Conservation (phyloP, 441 rosid genomes). For the Oxalis stricta region DNA sequence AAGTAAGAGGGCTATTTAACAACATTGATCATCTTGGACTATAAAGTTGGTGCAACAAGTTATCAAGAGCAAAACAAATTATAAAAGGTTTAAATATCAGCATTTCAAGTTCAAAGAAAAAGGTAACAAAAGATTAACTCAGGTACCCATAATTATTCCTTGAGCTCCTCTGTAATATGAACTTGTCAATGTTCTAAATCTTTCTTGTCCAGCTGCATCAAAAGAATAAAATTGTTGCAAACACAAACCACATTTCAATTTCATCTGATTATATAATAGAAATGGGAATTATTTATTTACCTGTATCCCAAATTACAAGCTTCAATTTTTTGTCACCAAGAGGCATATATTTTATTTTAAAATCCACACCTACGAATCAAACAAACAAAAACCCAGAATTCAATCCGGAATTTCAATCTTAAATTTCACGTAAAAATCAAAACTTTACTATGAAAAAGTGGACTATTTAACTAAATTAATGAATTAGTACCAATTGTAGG, state of each 20-base stretch:
- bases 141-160: slow-evolving; percentile 47
- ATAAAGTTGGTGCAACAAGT: too few species aligned
- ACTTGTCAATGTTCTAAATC: slow-evolving; percentile 52
- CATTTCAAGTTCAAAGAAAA: too few species aligned
- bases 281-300: slow-evolving; percentile 10
- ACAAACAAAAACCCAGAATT: neutral
- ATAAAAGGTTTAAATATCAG: too few species aligned
- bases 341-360: slow-evolving; percentile 48
- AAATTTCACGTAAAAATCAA: too few species aligned
- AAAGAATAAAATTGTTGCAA: too few species aligned
- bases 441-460: too few species aligned
- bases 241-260: neutral
- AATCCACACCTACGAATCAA: slow-evolving; percentile 49
- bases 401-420: too few species aligned
- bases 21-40: too few species aligned
- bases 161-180: slow-evolving; percentile 67
- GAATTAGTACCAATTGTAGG: slow-evolving; percentile 47
- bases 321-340: slow-evolving; percentile 54
- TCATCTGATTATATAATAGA: neutral
- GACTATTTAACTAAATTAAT: too few species aligned
- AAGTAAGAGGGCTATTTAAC: too few species aligned
- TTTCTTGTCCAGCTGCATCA: slow-evolving; percentile 50
- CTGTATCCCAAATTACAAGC: slow-evolving; percentile 85
- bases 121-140: neutral
- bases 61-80: too few species aligned